Conservation (phyloP, 2,329 filamentous ascomycete species). For the Calonectria pauciramosa region DNA sequence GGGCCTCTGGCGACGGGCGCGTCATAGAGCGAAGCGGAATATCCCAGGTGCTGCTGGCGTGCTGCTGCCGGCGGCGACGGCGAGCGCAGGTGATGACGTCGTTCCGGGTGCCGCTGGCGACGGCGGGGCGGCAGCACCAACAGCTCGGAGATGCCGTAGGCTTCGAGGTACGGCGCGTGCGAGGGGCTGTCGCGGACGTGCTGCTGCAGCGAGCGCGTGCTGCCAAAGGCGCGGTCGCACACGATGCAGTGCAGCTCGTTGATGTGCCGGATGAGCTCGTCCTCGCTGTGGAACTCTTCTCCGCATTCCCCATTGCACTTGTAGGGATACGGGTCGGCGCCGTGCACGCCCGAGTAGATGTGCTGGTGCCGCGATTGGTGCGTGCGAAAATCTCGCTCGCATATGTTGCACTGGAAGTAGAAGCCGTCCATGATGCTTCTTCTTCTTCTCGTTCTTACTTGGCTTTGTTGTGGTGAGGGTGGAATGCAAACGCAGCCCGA, state of each 20-base stretch:
- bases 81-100: neutral
- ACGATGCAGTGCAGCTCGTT: conserved; percentile 8
- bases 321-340: neutral
- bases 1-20: neutral
- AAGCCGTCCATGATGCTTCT: neutral
- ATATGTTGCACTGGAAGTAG: neutral
- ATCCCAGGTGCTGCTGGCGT: neutral
- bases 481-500: neutral
- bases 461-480: neutral
- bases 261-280: neutral
- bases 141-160: neutral
- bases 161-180: neutral
- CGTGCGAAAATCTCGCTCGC: neutral
- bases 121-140: neutral
- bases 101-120: neutral
- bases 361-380: neutral
- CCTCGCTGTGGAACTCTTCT: neutral
- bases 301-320: conserved; percentile 3
- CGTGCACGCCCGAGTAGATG: conserved; percentile 1
- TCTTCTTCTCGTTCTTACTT: neutral
- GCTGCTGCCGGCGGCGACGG: neutral
- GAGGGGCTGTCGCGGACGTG: neutral
- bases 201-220: neutral
- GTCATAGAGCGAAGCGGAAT: neutral
- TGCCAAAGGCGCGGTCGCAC: neutral